phyloP scores from a whole-genome alignment of 2,329 filamentous ascomycete genomes.

The Aspergillus ustus region DNA sequence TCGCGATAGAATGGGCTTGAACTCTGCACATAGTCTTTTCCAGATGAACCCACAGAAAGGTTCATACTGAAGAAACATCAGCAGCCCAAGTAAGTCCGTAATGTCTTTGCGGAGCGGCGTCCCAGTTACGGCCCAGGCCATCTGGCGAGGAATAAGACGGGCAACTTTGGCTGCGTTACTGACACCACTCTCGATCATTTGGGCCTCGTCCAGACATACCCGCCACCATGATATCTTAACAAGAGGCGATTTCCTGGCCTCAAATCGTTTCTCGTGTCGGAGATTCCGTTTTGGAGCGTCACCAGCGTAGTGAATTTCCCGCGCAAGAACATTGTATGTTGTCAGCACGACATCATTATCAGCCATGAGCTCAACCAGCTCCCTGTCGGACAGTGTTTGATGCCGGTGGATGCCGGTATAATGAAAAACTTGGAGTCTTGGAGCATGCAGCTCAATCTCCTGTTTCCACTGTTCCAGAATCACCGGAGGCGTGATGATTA shows the following conservation, averaged over 20 bases:
- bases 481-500: slow-evolving; percentile 66
- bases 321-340: slow-evolving; percentile 71
- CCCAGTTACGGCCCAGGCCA: slow-evolving; percentile 90
- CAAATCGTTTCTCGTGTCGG: slow-evolving; percentile 66
- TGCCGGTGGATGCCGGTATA: slow-evolving; percentile 59
- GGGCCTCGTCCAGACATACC: slow-evolving; percentile 70
- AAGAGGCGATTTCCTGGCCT: slow-evolving; percentile 73
- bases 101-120: slow-evolving; percentile 85
- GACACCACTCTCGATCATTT: slow-evolving; percentile 91
- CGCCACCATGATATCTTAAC: slow-evolving; percentile 88
- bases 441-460: slow-evolving; percentile 63
- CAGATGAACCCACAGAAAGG: slow-evolving; percentile 75
- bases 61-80: slow-evolving; percentile 79
- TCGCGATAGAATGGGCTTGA: slow-evolving; percentile 67
- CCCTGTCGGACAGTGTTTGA: slow-evolving; percentile 39
- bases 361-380: slow-evolving; percentile 53
- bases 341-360: slow-evolving; percentile 63
- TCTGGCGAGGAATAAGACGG: slow-evolving; percentile 76
- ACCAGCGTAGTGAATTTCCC: slow-evolving; percentile 77
- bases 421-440: slow-evolving; percentile 58
- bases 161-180: slow-evolving; percentile 82
- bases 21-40: slow-evolving; percentile 65
- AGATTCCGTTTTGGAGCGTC: slow-evolving; percentile 73
- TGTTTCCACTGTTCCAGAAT: slow-evolving; percentile 68
- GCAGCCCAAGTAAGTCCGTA: slow-evolving; percentile 76